Base-by-base conservation (phyloP, 2,329 filamentous ascomycete species). In the Claviceps purpurea region DNA sequence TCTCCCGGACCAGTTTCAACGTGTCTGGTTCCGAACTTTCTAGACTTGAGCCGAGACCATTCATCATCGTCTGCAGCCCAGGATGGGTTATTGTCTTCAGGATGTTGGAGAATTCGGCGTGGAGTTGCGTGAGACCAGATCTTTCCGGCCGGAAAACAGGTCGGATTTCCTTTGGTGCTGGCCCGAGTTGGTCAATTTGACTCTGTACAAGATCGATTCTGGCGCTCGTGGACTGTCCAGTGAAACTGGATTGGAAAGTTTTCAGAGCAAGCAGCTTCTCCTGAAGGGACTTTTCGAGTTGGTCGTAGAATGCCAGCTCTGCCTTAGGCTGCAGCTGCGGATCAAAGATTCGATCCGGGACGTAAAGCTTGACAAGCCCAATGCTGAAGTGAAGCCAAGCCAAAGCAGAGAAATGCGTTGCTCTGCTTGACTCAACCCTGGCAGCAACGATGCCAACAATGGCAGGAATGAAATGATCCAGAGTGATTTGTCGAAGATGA, bases 311-410 rank as follows among this genome's bases (percentile, higher is more conserved):
- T 44, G 75, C 71, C 20, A 80, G 77, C 59, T 89, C 83, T 18
- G 95, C 77, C 50, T 78, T 72, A 5, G 79, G 78, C 50, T 77
- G 73, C 53, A 83, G 72, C 54, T 83, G 78, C 1, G 93, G 93
- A 65, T 98, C 93, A 60, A 91, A 93, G 3, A 86, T 78, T 58
- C 84, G 83, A 65, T 95, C 85, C 0, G 94, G 90, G 2, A 97
- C 82, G 62, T 91, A 96, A 2, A 96, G 74, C 56, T 79, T 78
- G 47, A 97, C 73, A 41, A 84, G 79, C 16, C 84, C 83, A 20
- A 90, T 68, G 1, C 87, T 84, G 55, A 95, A 82, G 49, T 85
- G 75, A 30, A 89, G 75, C 81, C 90, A 93, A 5, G 86, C 84
- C 22, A 84, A 68, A 5, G 70, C 68, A 5, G 67, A 69, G 45